phyloP scores from a whole-genome alignment of 139 green algal species.

The Asterochloris sp. region DNA sequence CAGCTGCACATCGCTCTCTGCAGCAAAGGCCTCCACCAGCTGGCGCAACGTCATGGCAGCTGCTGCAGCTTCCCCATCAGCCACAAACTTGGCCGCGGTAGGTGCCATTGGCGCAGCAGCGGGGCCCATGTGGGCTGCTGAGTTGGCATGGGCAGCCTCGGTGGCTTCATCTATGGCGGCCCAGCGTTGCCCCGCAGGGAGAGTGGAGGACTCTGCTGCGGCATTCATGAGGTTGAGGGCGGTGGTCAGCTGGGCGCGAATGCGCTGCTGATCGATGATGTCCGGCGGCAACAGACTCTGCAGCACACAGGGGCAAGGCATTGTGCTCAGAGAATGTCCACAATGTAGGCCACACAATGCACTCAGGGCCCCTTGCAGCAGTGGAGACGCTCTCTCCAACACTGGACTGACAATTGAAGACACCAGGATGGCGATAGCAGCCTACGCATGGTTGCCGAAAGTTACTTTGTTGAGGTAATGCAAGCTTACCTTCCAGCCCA shows the following conservation, averaged over 20 bases:
- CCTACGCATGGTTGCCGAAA: background rate
- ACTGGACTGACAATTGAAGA: background rate
- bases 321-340: background rate
- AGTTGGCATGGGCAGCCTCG: too few relatives aligned
- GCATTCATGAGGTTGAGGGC: constrained; percentile 91
- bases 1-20: constrained; percentile 82
- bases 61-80: background rate
- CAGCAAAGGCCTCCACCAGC: constrained; percentile 76
- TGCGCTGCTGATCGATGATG: constrained; percentile 69
- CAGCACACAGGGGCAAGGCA: background rate
- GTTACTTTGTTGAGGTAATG: background rate
- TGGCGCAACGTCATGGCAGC: constrained; percentile 65
- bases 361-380: background rate
- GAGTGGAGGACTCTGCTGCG: constrained; percentile 21
- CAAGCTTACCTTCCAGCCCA: constrained; percentile 80
- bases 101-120: background rate
- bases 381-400: background rate
- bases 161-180: too few relatives aligned
- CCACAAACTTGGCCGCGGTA: background rate
- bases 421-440: background rate
- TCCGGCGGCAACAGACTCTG: constrained; percentile 40
- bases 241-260: constrained; percentile 68
- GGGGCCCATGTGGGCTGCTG: constrained; percentile 2
- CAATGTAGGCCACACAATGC: background rate
- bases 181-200: constrained; percentile 5